These are phyloP conservation scores for Allium sativum DNA, from an alignment of 106 monocot genomes.

Conservation along the genomic window DNA sequence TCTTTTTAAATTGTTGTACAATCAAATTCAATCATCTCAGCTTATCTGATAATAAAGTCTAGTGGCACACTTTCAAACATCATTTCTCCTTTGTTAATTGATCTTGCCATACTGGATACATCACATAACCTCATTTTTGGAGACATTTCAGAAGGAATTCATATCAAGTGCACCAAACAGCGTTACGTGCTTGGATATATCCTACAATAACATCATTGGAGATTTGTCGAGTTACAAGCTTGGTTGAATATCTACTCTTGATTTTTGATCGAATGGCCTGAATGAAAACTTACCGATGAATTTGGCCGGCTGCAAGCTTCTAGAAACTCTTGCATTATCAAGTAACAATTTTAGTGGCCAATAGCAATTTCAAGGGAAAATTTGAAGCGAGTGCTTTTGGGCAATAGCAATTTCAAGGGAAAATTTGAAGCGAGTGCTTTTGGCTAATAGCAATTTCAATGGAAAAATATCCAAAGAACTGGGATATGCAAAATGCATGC, in stretches of 20 bases:
- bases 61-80: conserved; percentile 12
- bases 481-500: conserved; percentile 19
- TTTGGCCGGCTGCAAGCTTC: conserved; percentile 35
- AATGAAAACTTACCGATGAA: conserved; percentile 26
- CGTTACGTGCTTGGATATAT: conserved; percentile 26
- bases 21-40: conserved; percentile 31
- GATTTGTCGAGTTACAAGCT: conserved; percentile 48
- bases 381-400: conserved; percentile 34
- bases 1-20: conserved; percentile 26
- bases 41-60: conserved; percentile 16
- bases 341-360: conserved; percentile 25
- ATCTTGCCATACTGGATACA: conserved; percentile 33
- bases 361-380: conserved; percentile 26
- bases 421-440: conserved; percentile 26
- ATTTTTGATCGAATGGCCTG: conserved; percentile 46
- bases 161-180: conserved; percentile 19
- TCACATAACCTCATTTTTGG: conserved; percentile 56
- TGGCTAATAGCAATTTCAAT: conserved; percentile 35
- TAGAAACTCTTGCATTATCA: conserved; percentile 43
- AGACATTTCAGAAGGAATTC: conserved; percentile 33
- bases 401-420: conserved; percentile 28
- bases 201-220: conserved; percentile 71
- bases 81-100: conserved; percentile 7
- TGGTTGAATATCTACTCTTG: conserved; percentile 29
- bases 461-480: conserved; percentile 53